Evolutionary conservation across 2,329 filamentous ascomycete species (phyloP), one percentile per base, ranked within the genome.

Genomic region (Phialophora expanda): DNA sequence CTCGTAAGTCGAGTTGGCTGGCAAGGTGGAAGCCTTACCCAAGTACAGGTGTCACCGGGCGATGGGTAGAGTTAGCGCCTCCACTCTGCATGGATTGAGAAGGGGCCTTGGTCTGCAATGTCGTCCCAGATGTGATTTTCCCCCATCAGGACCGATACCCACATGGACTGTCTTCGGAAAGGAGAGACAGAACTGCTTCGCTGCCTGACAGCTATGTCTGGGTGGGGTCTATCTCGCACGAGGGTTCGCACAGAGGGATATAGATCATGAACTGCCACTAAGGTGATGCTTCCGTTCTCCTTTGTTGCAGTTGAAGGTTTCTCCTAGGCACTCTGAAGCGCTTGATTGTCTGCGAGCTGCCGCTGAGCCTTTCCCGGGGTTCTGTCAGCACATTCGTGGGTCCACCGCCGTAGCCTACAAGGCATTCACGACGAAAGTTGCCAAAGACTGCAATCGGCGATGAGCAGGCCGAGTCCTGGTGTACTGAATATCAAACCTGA

Each of bases 11-110:
- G 46, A 38, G 3, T 53, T 6, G 46, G 12, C n/a, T 22, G 20
- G 46, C 28, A 34, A 55, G 22, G n/a, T 61, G 20, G 28, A 44
- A 53, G 58, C 28, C 30, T 41, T 41, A 28, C 20, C 44, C 58
- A 22, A 41, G n/a, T 20, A 38, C n/a, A 53, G 58, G 11, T 38
- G 38, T 26, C 6, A 53, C n/a, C 17, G 12, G 14, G 26, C 28
- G 17, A 11, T n/a, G n/a, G n/a, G 44, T 26, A 32, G 28, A 30
- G 32, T 53, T 51, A 51, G 58, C 14, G 26, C 58, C 28, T 12
- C 44, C 38, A 41, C 24, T 3, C 11, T 41, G 30, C 26, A 9
- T 28, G 22, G 58, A 41, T 30, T 41, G 28, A 46, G 28, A 12
- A 53, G 20, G 46, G 34, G 41, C 26, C 12, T 24, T 22, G 7